Conservation (phyloP, 2,329 filamentous ascomycete genomes). For the Talaromyces funiculosus region DNA sequence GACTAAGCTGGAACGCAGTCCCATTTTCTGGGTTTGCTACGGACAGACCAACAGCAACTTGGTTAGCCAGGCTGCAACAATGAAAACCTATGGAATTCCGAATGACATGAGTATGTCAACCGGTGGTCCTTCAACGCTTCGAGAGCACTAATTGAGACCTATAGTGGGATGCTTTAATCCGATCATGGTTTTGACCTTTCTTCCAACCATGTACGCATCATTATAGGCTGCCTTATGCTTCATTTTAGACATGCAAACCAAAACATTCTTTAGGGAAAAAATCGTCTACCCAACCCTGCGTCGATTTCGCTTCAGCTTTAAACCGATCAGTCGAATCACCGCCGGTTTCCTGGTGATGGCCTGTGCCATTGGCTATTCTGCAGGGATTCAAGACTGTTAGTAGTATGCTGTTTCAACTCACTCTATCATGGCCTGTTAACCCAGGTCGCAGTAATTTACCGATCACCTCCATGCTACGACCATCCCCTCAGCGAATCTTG, state of each 20-base stretch:
- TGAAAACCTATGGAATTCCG: too few relatives aligned
- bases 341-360: conserved; percentile 1
- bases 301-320: neutral
- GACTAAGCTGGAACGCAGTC: too few relatives aligned
- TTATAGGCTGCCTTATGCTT: neutral
- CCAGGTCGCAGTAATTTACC: neutral
- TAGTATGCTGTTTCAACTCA: neutral
- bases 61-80: too few relatives aligned
- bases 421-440: neutral
- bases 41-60: too few relatives aligned
- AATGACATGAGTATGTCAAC: neutral
- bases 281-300: neutral
- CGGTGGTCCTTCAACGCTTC: neutral
- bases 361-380: conserved; percentile 5
- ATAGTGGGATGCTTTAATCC: conserved; percentile 2
- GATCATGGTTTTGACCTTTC: neutral
- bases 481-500: conserved; percentile 1
- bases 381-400: conserved; percentile 4
- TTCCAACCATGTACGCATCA: neutral
- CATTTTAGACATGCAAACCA: too few relatives aligned
- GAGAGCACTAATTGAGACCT: neutral
- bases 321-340: conserved; percentile 3
- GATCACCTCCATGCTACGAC: conserved; percentile 6
- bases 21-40: too few relatives aligned
- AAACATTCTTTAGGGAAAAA: neutral